Evolutionary conservation across 257 asterid species (phyloP).

Genomic region (Penstemon eatonii): DNA sequence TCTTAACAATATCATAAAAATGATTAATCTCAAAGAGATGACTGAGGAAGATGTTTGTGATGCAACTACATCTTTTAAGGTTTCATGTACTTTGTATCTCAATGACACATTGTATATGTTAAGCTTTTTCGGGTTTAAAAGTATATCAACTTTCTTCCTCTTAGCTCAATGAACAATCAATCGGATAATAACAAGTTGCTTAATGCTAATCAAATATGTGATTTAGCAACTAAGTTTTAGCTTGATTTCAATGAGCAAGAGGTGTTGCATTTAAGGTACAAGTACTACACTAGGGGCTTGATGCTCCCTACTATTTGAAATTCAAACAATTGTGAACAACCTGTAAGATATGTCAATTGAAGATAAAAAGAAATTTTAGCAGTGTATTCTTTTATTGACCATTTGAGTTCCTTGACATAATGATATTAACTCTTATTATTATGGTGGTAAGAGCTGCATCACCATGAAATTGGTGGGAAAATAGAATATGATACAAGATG

Average conservation of each 20-base stretch:
- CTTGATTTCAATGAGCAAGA: background rate
- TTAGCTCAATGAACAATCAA: background rate
- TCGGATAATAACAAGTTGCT: background rate
- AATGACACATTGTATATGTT: background rate
- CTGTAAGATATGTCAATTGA: background rate
- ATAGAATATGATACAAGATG: background rate
- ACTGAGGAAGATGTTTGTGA: background rate
- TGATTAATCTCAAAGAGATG: background rate
- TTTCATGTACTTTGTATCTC: background rate
- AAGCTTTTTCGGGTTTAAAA: background rate
- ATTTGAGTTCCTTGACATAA: background rate
- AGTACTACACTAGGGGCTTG: background rate
- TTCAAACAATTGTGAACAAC: constrained; percentile 6
- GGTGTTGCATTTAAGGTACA: constrained; percentile 3
- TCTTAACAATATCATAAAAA: background rate
- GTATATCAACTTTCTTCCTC: background rate
- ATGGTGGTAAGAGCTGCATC: background rate
- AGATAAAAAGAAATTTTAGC: background rate
- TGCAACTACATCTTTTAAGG: background rate
- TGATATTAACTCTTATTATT: background rate
- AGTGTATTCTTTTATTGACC: background rate
- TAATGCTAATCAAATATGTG: background rate
- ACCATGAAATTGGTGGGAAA: background rate
- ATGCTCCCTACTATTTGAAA: background rate
- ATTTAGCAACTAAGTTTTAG: constrained; percentile 1